Evolutionary conservation across 1,284 basidiomycete species (phyloP).

Genomic region (Ganoderma resinaceum): DNA sequence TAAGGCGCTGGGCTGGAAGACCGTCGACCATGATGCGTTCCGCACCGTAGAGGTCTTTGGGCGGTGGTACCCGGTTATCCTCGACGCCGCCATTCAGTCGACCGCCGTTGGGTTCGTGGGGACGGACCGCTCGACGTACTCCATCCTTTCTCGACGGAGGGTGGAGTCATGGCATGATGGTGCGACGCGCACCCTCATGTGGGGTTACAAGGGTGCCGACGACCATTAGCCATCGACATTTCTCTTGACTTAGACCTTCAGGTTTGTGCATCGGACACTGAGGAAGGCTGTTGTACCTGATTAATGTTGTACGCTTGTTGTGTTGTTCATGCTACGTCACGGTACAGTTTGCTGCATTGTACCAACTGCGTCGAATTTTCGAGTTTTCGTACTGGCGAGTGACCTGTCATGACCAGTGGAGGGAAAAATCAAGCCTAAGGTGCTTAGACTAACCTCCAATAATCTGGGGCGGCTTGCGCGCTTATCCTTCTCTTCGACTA

Average conservation of each 20-base stretch:
- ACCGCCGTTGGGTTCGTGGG: slow-evolving; percentile 72
- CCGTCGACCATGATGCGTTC: slow-evolving; percentile 59
- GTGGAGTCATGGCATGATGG: slow-evolving; percentile 72
- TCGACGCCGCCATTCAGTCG: slow-evolving; percentile 76
- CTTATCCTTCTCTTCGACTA: too few relatives aligned
- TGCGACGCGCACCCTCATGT: slow-evolving; percentile 55
- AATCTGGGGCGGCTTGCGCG: too few relatives aligned
- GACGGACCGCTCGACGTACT: slow-evolving; percentile 74
- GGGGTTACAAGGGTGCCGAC: slow-evolving; percentile 55
- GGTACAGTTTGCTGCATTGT: neutral
- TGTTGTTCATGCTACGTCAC: neutral
- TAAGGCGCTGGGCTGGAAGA: slow-evolving; percentile 62
- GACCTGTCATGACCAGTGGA: too few relatives aligned
- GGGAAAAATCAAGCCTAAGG: too few relatives aligned
- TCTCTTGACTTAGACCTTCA: neutral
- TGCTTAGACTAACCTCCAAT: too few relatives aligned
- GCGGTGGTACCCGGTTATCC: slow-evolving; percentile 67
- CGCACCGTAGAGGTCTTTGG: slow-evolving; percentile 60
- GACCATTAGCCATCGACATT: slow-evolving; percentile 34
- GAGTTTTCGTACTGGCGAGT: neutral
- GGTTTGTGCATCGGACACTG: neutral
- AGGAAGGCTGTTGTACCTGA: slow-evolving; percentile 11
- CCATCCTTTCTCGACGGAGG: slow-evolving; percentile 63
- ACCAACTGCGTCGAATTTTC: neutral
- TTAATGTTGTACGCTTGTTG: slow-evolving; percentile 14